Conservation (phyloP, 73 alveolate species). For the Paraurostyla sp. region DNA sequence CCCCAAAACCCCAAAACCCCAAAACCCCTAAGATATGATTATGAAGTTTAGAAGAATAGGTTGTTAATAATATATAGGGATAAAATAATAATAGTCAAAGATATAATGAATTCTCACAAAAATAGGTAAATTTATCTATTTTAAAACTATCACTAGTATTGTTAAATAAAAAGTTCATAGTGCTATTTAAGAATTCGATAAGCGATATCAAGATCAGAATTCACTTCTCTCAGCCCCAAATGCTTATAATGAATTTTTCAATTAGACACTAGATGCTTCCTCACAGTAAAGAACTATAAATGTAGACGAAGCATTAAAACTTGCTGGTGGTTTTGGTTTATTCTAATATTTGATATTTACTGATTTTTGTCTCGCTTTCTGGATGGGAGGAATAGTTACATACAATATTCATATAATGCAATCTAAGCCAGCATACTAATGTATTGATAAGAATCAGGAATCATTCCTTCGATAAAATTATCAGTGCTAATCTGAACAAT, state of each 20-base stretch:
- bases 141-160: not conserved
- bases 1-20: too few species aligned
- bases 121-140: not conserved
- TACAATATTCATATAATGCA: conserved; percentile 18
- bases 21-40: too few species aligned
- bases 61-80: too few species aligned
- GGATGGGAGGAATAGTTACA: conserved; percentile 1
- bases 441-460: not conserved
- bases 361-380: not conserved
- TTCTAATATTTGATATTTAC: not conserved
- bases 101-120: not conserved
- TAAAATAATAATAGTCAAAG: too few species aligned
- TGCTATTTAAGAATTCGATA: not conserved
- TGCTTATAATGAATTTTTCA: not conserved
- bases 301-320: conserved; percentile 6
- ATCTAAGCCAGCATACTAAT: not conserved
- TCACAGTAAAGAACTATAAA: not conserved
- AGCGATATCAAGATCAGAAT: not conserved
- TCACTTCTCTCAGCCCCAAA: conserved; percentile 2
- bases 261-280: too few species aligned
- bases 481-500: conserved; percentile 3
- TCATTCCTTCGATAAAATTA: too few species aligned
- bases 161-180: not conserved
- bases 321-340: conserved; percentile 42
- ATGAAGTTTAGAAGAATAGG: too few species aligned